Base-by-base conservation (phyloP, 1,284 basidiomycete genomes). In the Veloporphyrellus conicus region DNA sequence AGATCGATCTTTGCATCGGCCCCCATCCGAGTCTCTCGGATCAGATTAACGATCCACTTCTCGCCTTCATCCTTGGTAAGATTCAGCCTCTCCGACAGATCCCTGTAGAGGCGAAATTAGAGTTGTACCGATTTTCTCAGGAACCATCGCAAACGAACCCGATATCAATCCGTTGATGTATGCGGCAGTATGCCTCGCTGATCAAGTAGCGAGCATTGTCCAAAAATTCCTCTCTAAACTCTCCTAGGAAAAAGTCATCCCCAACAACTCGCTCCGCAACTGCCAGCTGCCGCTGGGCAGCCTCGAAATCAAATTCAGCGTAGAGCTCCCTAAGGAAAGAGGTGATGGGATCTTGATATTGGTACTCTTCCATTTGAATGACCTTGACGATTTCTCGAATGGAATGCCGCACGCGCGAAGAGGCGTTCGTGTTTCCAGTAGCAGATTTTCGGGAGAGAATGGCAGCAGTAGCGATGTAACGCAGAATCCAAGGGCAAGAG, bases 1-100 rank as follows among this genome's bases (percentile, higher is more conserved):
- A 97, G 78, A 69, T 98, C 94, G 57, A 98, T 97, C 75, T 96
- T 97, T 48, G 93, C 93, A 62, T 99, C 90, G 3, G 90, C 86
- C 19, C 90, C 93, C 81, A 96, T 92, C 27, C 92, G 82, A 22
- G 94, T 96, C 69, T 98, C 96, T 42, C 93, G 83, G 61, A 98
- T 95, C 50, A 98, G 84, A 75, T 96, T 97, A 60, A 97, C 95
- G 56, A 99, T 95, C 95, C 95, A 99, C 68, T 96, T 96, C 68
- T 98, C 95, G 48, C 95, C 96, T 62, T 98, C 95, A 59, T 93
- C 93, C 46, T 78, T 81, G 20, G 88, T 87, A 47, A 98, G 79
- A 69, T 97, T 97, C 31, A 99, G 78, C 12, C 94, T 84, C 63
- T 90, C 86, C 15, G 93, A 95, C 27, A 99, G 79, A 64, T 97